Base-by-base conservation (phyloP, 192 early-diverging fungal species). In the Backusella psychrophila region DNA sequence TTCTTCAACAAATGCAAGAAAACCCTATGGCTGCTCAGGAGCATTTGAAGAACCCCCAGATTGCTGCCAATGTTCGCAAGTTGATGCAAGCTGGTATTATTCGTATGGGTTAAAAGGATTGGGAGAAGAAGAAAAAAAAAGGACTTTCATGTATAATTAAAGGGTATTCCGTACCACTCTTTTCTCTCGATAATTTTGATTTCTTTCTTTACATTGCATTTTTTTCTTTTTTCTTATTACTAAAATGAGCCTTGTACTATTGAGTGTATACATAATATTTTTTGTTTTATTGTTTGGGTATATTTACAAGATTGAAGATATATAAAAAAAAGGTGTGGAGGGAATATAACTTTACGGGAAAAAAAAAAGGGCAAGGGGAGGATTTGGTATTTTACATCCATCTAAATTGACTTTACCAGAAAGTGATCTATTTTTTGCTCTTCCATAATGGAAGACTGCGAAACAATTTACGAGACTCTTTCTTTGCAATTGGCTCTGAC, bases 1-100 rank as follows among this genome's bases (percentile, higher is more conserved):
- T 99, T 74, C 89, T 99, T 76, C 91, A 96, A 83, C 96, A 98
- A 84, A 98, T 98, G 95, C 96, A 98, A 84, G 88, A 93, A 74
- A 95, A 99, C 82, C 98, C 98, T 11, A 87, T 89, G 70, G 97
- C 98, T 42, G 92, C 92, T 34, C 91, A 91, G 73, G 97, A 98
- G 86, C 97, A 99, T 77, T 86, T 99, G 84, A 96, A 97, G 89
- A 98, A 98, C 90, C 96, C 96, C 2, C 82, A 81, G 29, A 89
- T 99, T 69, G 95, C 96, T n/a, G 89, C 91, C 76, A 99, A 98
- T 83, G 92, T 99, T 84, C 92, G 95, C 81, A 96, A 92, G 78
- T 88, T 99, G 71, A 91, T 97, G 77, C 89, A 90, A 68, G 97
- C 97, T 44, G 98, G 98, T 73, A 87, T 96, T 71, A 83, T 96